Evolutionary conservation across 2,329 filamentous ascomycete genomes (phyloP).

Genomic region (Paracorniculantispora psalliotae): DNA sequence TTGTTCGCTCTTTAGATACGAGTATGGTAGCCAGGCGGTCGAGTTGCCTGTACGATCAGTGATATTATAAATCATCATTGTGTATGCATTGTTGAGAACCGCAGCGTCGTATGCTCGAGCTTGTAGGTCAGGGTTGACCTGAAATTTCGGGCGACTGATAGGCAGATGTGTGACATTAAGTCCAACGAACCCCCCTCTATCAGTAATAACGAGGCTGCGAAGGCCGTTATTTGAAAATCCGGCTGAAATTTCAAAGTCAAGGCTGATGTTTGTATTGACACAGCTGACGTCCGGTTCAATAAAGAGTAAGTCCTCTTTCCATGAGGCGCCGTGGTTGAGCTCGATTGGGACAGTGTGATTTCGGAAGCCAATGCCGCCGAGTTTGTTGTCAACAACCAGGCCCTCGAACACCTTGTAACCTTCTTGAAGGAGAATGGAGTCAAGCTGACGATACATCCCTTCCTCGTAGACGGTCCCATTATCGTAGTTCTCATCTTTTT

Average conservation of each 20-base stretch:
- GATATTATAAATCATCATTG: not conserved
- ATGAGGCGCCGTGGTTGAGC: not conserved
- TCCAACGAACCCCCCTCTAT: not conserved
- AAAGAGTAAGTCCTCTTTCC: not conserved
- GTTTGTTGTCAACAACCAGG: not conserved
- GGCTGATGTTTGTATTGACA: not conserved
- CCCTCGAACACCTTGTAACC: not conserved
- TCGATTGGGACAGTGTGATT: not conserved
- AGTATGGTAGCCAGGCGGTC: too few relatives aligned
- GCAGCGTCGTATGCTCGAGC: not conserved
- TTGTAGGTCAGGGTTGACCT: not conserved
- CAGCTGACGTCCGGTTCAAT: not conserved
- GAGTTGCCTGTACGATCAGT: not conserved
- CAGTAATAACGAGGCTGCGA: not conserved
- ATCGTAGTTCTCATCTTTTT: not conserved
- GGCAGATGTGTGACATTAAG: not conserved
- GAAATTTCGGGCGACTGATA: not conserved
- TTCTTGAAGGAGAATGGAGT: not conserved
- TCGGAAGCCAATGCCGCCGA: not conserved
- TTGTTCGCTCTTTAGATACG: too few relatives aligned
- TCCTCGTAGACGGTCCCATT: not conserved
- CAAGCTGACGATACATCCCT: not conserved
- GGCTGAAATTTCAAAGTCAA: not conserved
- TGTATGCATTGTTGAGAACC: not conserved
- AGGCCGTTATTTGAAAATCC: not conserved